These are phyloP conservation scores for Hsuehochloa calcarea DNA, from an alignment of 176 grass and related monocot species.

Conservation along the genomic window DNA sequence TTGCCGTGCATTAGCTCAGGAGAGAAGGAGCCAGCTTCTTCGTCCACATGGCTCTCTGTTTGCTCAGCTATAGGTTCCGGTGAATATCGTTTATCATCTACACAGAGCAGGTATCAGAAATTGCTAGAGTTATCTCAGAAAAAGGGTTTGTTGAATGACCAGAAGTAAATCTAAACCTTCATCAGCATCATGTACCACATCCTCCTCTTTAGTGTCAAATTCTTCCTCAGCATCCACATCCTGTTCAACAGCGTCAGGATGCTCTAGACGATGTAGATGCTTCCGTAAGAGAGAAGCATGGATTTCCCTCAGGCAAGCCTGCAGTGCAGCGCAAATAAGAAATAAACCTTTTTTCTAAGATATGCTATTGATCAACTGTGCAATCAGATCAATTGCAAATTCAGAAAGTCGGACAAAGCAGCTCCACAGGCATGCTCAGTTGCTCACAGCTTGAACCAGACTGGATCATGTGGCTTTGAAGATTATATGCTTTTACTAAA, in stretches of 20 bases:
- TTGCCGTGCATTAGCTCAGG: slow-evolving; percentile 79
- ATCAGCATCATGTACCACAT: slow-evolving; percentile 43
- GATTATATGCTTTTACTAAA: not conserved
- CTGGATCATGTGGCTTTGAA: slow-evolving; percentile 13
- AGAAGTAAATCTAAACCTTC: slow-evolving; percentile 61
- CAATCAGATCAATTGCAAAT: slow-evolving; percentile 20
- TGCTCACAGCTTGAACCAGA: not conserved
- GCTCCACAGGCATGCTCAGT: not conserved
- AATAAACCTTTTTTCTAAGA: not conserved
- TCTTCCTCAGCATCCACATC: slow-evolving; percentile 50
- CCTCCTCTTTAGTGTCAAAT: slow-evolving; percentile 38
- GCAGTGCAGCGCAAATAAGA: slow-evolving; percentile 19
- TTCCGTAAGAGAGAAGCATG: slow-evolving; percentile 90
- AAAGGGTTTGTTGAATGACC: slow-evolving; percentile 3
- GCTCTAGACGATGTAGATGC: slow-evolving; percentile 80
- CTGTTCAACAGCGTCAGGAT: slow-evolving; percentile 45
- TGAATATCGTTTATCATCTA: slow-evolving; percentile 68
- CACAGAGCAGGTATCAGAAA: slow-evolving; percentile 33
- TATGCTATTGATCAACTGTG: not conserved
- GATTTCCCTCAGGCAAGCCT: slow-evolving; percentile 90
- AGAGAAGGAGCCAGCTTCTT: slow-evolving; percentile 86
- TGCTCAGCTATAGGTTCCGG: slow-evolving; percentile 69
- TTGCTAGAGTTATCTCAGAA: slow-evolving; percentile 7
- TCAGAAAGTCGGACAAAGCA: not conserved
- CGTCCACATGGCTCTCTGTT: slow-evolving; percentile 49